These are phyloP conservation scores for Xanthoconium stramineum DNA, from an alignment of 768 basidiomycete genomes.

Conservation along the genomic window DNA sequence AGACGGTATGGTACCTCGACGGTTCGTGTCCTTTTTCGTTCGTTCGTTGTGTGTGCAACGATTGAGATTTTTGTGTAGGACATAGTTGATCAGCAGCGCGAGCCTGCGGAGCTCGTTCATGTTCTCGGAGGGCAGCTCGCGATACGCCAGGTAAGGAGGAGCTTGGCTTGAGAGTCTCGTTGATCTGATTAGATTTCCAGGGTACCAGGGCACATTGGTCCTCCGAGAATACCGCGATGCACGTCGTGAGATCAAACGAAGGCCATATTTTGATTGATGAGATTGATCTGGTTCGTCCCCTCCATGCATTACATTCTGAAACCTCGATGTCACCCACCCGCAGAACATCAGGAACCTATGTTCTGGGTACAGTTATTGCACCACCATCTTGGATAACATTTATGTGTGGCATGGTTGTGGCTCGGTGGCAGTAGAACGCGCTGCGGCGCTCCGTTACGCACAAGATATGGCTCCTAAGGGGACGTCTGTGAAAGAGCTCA, in stretches of 20 bases:
- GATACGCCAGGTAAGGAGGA: slow-evolving; percentile 61
- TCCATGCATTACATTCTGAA: not conserved
- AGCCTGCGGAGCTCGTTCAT: slow-evolving; percentile 60
- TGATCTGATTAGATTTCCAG: slow-evolving; percentile 33
- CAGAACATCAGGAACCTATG: slow-evolving; percentile 68
- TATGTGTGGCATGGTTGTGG: slow-evolving; percentile 85
- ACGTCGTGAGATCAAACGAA: slow-evolving; percentile 53
- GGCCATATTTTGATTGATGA: slow-evolving; percentile 66
- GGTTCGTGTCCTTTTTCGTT: slow-evolving; percentile 37
- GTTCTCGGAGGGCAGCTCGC: slow-evolving; percentile 67
- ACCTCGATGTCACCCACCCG: slow-evolving; percentile 1
- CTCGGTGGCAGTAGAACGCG: slow-evolving; percentile 53
- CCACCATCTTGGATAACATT: slow-evolving; percentile 63
- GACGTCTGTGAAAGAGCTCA: slow-evolving; percentile 49
- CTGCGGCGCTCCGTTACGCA: slow-evolving; percentile 63
- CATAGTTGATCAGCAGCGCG: slow-evolving; percentile 55
- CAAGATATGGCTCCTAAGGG: slow-evolving; percentile 39
- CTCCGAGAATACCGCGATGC: slow-evolving; percentile 80
- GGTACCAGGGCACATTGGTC: slow-evolving; percentile 75
- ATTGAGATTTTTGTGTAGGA: slow-evolving; percentile 18
- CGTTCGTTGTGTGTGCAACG: not conserved
- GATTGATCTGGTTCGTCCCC: slow-evolving; percentile 54
- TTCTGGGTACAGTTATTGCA: slow-evolving; percentile 81
- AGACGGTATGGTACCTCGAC: slow-evolving; percentile 66
- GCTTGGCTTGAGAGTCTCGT: not conserved